phyloP scores from a whole-genome alignment of 805 yeast genomes.

The Pichia californica region DNA sequence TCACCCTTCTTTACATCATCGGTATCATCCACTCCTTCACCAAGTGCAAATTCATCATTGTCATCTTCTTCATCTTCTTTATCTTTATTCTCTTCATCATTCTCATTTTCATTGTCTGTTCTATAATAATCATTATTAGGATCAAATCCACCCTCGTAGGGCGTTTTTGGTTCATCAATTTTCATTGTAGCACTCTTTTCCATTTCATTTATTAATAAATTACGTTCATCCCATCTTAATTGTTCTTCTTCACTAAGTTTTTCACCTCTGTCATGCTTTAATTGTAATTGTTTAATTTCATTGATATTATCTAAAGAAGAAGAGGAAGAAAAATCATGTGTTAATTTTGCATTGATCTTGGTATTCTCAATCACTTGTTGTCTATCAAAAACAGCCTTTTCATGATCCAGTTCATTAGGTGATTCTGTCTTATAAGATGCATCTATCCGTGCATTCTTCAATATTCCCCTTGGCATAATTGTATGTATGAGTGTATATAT shows the following conservation, averaged over 20 bases:
- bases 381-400: slow-evolving; percentile 32
- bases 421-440: slow-evolving; percentile 21
- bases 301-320: no score
- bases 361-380: slow-evolving; percentile 78
- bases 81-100: slow-evolving; percentile 15
- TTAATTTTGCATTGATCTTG: slow-evolving; percentile 51
- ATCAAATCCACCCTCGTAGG: slow-evolving; percentile 84
- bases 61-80: slow-evolving; percentile 18
- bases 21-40: slow-evolving; percentile 5
- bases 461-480: slow-evolving; percentile 26
- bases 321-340: no score
- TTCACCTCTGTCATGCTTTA: background rate
- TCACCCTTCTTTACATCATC: background rate
- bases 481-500: no score
- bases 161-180: slow-evolving; percentile 94
- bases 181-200: slow-evolving; percentile 69
- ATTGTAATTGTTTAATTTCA: background rate
- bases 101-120: slow-evolving; percentile 57
- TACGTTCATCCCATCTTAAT: slow-evolving; percentile 81
- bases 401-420: slow-evolving; percentile 13
- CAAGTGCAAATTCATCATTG: slow-evolving; percentile 3
- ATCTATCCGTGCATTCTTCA: slow-evolving; percentile 25
- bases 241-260: slow-evolving; percentile 30
- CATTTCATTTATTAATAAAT: slow-evolving; percentile 66
- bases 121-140: slow-evolving; percentile 76